A percentile compares a stretch with the other conserved stretches of the same genome.
Evolutionary conservation across 2,329 filamentous ascomycete species (phyloP).

Genomic region (Tolypocladium cylindrosporum): DNA sequence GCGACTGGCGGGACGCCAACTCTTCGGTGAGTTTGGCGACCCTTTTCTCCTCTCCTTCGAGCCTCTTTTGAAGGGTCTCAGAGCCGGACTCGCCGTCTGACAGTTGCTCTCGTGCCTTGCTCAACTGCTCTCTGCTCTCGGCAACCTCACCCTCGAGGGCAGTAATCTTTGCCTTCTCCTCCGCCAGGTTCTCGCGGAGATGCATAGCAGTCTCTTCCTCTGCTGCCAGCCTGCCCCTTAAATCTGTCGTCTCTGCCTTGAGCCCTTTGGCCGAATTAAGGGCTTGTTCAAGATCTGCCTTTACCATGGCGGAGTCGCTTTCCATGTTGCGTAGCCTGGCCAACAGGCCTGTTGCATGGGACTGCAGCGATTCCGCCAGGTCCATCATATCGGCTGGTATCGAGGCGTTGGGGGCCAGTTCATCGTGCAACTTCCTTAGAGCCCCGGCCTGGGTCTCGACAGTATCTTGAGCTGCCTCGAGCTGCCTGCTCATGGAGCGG

Average conservation of each 20-base stretch:
- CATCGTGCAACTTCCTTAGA: constrained; percentile 48
- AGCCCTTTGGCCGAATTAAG: constrained; percentile 44
- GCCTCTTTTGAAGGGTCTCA: constrained; percentile 62
- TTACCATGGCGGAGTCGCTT: constrained; percentile 47
- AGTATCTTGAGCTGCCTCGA: constrained; percentile 39
- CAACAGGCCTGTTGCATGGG: constrained; percentile 46
- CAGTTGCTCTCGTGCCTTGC: constrained; percentile 58
- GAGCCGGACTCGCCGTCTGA: constrained; percentile 78
- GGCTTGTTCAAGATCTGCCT: constrained; percentile 52
- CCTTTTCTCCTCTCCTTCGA: constrained; percentile 67
- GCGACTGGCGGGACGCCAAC: constrained; percentile 65
- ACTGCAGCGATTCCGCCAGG: constrained; percentile 50
- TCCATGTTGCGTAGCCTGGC: constrained; percentile 51
- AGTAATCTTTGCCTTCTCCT: constrained; percentile 42
- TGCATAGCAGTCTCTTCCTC: constrained; percentile 42
- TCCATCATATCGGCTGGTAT: constrained; percentile 46
- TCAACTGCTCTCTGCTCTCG: constrained; percentile 60
- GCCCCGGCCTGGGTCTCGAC: constrained; percentile 41
- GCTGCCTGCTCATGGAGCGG: constrained; percentile 38
- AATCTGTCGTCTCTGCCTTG: constrained; percentile 44
- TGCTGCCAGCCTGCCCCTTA: constrained; percentile 40
- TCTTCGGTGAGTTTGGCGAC: constrained; percentile 58
- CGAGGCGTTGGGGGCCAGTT: constrained; percentile 42
- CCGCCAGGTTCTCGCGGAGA: constrained; percentile 42
- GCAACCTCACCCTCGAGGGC: constrained; percentile 47